A percentile compares a stretch with the other conserved stretches of the same genome.
These are phyloP conservation scores for Trichoderma asperelloides DNA, from an alignment of 495 filamentous ascomycete genomes.

Conservation along the genomic window DNA sequence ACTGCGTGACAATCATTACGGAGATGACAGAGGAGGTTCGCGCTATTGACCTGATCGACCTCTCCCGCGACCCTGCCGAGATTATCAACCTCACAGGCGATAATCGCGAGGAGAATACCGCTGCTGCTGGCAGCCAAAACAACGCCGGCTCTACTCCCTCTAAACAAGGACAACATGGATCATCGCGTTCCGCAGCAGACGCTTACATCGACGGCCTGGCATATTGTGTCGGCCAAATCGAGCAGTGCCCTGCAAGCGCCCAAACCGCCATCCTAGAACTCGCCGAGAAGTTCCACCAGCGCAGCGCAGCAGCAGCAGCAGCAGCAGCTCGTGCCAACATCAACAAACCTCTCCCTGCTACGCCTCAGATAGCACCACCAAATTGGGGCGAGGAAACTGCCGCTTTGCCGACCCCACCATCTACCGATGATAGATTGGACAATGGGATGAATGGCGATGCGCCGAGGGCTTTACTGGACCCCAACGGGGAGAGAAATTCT, in stretches of 20 bases:
- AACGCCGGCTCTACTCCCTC: not conserved
- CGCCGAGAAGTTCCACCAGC: not conserved
- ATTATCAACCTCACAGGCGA: not conserved
- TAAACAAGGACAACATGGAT: not conserved
- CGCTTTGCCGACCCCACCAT: not conserved
- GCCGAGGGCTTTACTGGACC: not conserved
- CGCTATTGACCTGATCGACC: not conserved
- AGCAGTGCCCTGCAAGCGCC: not conserved
- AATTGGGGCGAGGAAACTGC: not conserved
- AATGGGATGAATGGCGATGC: not conserved
- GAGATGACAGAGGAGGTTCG: not conserved
- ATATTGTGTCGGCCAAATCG: slow-evolving; percentile 9
- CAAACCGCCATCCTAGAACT: not conserved
- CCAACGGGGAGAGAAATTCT: too few relatives aligned
- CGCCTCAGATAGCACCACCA: not conserved
- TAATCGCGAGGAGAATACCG: not conserved
- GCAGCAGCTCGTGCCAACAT: not conserved
- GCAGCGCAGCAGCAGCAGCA: not conserved
- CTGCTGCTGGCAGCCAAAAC: not conserved
- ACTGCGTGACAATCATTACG: not conserved
- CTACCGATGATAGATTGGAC: not conserved
- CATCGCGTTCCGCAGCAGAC: not conserved
- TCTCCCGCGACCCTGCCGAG: not conserved
- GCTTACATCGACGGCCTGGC: not conserved
- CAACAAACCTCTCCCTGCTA: slow-evolving; percentile 2